Evolutionary conservation across 2,329 filamentous ascomycete species (phyloP), one percentile per base, ranked within the genome.

Genomic region (Venturia carpophila): DNA sequence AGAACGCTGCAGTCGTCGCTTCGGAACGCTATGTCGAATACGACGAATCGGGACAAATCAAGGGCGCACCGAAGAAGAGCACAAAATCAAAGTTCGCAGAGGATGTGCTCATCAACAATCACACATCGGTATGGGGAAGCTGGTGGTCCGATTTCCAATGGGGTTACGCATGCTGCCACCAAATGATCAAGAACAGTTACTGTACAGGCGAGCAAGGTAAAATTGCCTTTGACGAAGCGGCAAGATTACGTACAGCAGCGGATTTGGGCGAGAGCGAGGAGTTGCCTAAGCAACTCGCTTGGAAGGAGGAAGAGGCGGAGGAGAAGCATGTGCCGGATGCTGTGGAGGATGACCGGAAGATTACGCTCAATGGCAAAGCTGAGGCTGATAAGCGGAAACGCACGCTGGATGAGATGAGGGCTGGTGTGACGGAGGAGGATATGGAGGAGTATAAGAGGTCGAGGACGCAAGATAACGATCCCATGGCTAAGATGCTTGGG

Each of bases 71-170:
- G 0, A 89, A 88, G 73, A 84, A 84, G 65, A 83, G 84, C 63
- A 89, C 88, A 62, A 93, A 90, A 75, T 96, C 91, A 49, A 97
- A 97, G 74, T 99, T 99, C 72, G 78, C 87, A 5, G 94, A 99
- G 73, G 91, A 99, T 71, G 82, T 97, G 0, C 79, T 89, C 64
- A 84, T 89, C 74, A 93, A 96, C 79, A 99, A 99, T 72, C 94
- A 99, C 77, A 91, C 86, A 3, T 88, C 89, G 0, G 88, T 96
- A 3, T 99, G 92, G 90, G 94, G 94, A 61, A 96, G 92, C 72
- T 99, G 94, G 94, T 99, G 94, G 94, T 85, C 87, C 64, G 87
- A 91, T 72, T 97, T 97, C 78, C 84, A 88, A 76, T 99, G 94
- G 94, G 94, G 94, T 1, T 99, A 96, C 76, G 84, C 90, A 27